Base-by-base conservation (phyloP, 331 rosid species). In the Rosa hybrid region DNA sequence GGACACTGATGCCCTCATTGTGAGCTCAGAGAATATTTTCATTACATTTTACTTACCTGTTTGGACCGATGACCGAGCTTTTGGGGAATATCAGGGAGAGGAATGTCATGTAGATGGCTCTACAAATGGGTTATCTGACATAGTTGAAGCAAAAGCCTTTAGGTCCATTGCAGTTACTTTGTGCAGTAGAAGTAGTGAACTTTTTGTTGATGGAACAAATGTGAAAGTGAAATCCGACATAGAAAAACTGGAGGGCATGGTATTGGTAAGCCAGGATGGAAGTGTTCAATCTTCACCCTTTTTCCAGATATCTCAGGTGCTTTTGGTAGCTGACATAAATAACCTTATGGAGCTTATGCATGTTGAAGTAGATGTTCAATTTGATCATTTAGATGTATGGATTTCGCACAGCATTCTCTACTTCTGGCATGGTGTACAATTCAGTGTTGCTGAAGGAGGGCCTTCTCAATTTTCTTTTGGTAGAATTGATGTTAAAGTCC, bases 361-460 rank as follows among this genome's bases (percentile, higher is more conserved):
- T 72, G 78, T 86, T 51, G 83, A 84, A 84, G 70, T 84, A 51
- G 94, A 85, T 80, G 78, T 91, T 80, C 83, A 72, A 69, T 92
- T 91, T 73, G 94, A 95, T 86, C 84, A 79, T 77, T 81, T 91
- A 57, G 87, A 93, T 83, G 54, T 91, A 53, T 92, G 96, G 94
- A 84, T 95, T 78, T 88, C 98, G 3, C 91, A 90, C 76, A 88
- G 90, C 81, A 84, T 91, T 13, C 90, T 91, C 81, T 77, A 81
- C 83, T 88, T 93, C 76, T 89, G 84, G 88, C 83, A 78, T 72
- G 86, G 90, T 75, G 72, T 90, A 45, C 88, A 84, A 56, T 81
- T 87, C 44, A 79, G 83, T 76, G 27, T 82, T 63, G 86, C 87
- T 14, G 82, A 88, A 72, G 85, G 82, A 21, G 86, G 84, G 59